Conservation (phyloP, 306 rosid species). For the Castanea mollissima region DNA sequence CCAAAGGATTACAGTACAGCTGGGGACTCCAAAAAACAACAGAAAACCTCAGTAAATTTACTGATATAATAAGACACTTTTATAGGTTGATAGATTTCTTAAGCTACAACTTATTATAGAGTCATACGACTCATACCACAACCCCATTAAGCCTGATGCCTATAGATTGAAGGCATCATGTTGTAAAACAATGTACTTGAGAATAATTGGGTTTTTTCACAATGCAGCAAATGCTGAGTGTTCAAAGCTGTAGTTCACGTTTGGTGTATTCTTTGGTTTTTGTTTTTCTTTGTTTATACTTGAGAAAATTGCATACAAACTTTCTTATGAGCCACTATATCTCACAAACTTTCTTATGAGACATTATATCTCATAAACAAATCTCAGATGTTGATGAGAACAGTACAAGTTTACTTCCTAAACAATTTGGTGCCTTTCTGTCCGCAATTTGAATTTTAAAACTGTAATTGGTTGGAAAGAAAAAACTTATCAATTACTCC, state of each 20-base stretch:
- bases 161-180: neutral
- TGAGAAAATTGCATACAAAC: too few species aligned
- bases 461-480: neutral
- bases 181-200: neutral
- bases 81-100: neutral
- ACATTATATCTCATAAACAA: neutral
- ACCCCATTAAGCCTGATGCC: neutral
- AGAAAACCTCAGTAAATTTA: neutral
- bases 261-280: too few species aligned
- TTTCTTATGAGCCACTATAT: neutral
- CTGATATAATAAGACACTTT: neutral
- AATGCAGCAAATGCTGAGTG: too few species aligned
- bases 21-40: neutral
- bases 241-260: too few species aligned
- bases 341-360: neutral
- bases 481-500: neutral
- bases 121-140: neutral
- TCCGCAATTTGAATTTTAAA: neutral
- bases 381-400: neutral
- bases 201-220: too few species aligned
- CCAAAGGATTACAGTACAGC: slow-evolving; percentile 4
- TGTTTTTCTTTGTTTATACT: too few species aligned
- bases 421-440: neutral
- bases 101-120: neutral
- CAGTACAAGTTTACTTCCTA: neutral